Percentiles rank a stretch among this genome's conserved stretches.
Evolutionary conservation across 2,329 filamentous ascomycete species (phyloP).

Genomic region (Sclerotinia trifoliorum): DNA sequence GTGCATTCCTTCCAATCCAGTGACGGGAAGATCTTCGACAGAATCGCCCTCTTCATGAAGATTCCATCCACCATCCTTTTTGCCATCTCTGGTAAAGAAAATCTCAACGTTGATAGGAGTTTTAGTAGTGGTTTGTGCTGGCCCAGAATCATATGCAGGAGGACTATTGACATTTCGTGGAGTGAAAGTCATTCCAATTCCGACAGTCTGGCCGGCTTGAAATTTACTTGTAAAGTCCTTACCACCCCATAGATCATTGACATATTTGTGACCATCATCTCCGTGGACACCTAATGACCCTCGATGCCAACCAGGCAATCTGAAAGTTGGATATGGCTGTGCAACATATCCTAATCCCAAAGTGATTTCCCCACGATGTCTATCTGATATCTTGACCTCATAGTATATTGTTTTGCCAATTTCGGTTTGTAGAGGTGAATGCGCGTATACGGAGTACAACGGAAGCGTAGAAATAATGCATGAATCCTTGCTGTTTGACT

Average conservation of each 20-base stretch:
- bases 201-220: constrained; percentile 62
- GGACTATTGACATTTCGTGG: constrained; percentile 32
- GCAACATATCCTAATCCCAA: constrained; percentile 70
- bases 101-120: constrained; percentile 52
- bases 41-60: constrained; percentile 72
- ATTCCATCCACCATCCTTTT: constrained; percentile 62
- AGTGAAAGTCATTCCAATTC: constrained; percentile 66
- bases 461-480: constrained; percentile 68
- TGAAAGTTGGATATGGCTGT: constrained; percentile 73
- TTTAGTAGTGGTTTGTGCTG: constrained; percentile 27
- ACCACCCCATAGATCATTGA: constrained; percentile 74
- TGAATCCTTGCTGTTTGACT: constrained; percentile 53
- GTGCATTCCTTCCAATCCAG: constrained; percentile 67
- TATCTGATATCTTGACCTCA: constrained; percentile 58
- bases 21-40: constrained; percentile 58
- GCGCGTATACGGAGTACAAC: constrained; percentile 61
- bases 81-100: constrained; percentile 71
- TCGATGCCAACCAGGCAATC: constrained; percentile 79
- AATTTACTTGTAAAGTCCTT: constrained; percentile 66
- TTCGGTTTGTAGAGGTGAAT: constrained; percentile 52
- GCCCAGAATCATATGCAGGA: constrained; percentile 38
- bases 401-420: constrained; percentile 64
- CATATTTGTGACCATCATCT: constrained; percentile 73
- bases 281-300: constrained; percentile 74
- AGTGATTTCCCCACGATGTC: constrained; percentile 45